Base-by-base conservation (phyloP, 352 stramenopile species). In the Phytophthora pistaciae region DNA sequence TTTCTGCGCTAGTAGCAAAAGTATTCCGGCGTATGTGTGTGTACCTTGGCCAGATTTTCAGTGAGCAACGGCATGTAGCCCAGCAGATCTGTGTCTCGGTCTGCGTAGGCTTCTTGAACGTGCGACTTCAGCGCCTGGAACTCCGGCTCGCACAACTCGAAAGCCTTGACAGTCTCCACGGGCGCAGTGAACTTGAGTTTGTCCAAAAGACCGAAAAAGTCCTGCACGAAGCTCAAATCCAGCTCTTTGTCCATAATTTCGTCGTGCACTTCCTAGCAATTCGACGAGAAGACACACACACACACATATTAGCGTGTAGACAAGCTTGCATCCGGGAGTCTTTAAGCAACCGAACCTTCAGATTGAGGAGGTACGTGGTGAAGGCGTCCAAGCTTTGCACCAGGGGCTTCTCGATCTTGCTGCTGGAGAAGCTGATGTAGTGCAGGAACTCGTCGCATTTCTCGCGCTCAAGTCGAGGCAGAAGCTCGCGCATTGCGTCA, bases 341-440 rank as follows among this genome's bases (percentile, higher is more conserved):
- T 5, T 13, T 8, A n/a, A 23, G 16, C 18, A 11, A 23, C 57
- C 36, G n/a, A 38, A 88, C 80, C 77, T 74, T 77, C 20, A 93
- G 57, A 48, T 89, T 67, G 5, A 91, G 20, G 16, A 93, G 75
- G 54, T 91, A 93, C 16, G 11, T 79, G 23, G 78, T 72, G 55
- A 93, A 91, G 1, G 63, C 56, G 11, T 80, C 69, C 21, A 93
- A 31, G 21, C 79, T 61, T 2, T 54, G 44, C 5, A 53, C 29
- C 20, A 73, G 42, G 0, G 85, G 83, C 29, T 85, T 90, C 53
- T 91, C 76, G 21, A 91, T 87, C 20, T 79, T 88, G 4, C 44
- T 61, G 27, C 72, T 82, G 2, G 82, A 78, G 0, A 44, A 40
- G 23, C 72, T 46, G 31, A 89, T 68, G 58, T 85, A 90, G 0